Percentiles rank a stretch among this genome's conserved stretches.
phyloP scores from a whole-genome alignment of 305 asterid genomes.

The Striga hermonthica region DNA sequence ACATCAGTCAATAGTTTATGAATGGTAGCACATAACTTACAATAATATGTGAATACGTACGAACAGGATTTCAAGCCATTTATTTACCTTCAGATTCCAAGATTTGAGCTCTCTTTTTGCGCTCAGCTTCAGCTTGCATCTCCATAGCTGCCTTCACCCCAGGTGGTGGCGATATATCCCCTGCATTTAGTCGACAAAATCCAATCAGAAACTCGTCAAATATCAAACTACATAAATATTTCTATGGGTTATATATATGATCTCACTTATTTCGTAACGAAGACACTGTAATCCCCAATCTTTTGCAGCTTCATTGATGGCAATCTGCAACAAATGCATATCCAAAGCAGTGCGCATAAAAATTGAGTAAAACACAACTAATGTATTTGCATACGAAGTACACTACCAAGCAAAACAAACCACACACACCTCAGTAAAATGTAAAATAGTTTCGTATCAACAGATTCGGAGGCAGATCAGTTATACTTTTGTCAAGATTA shows the following conservation, averaged over 20 bases:
- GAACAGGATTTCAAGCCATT: too few species aligned
- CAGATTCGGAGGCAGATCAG: too few species aligned
- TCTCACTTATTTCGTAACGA: slow-evolving; percentile 76
- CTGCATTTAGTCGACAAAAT: slow-evolving; percentile 30
- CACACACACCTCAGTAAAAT: too few species aligned
- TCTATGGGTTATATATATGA: not conserved
- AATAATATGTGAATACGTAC: too few species aligned
- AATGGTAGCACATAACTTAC: too few species aligned
- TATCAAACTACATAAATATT: not conserved
- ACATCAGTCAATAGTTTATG: too few species aligned
- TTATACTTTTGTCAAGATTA: too few species aligned
- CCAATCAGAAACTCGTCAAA: not conserved
- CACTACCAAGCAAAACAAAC: too few species aligned
- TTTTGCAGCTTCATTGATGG: slow-evolving; percentile 68
- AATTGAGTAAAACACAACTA: too few species aligned
- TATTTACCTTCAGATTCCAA: slow-evolving; percentile 71
- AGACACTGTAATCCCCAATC: slow-evolving; percentile 78
- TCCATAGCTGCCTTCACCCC: slow-evolving; percentile 81
- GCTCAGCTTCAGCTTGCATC: slow-evolving; percentile 92
- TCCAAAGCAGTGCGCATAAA: slow-evolving; percentile 11
- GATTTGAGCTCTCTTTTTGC: slow-evolving; percentile 74
- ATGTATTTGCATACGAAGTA: too few species aligned
- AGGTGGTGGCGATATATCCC: slow-evolving; percentile 82
- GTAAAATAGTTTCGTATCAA: too few species aligned
- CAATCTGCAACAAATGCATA: slow-evolving; percentile 47